Base-by-base conservation (phyloP, 148 eudicot genomes). In the Drosera capensis region DNA sequence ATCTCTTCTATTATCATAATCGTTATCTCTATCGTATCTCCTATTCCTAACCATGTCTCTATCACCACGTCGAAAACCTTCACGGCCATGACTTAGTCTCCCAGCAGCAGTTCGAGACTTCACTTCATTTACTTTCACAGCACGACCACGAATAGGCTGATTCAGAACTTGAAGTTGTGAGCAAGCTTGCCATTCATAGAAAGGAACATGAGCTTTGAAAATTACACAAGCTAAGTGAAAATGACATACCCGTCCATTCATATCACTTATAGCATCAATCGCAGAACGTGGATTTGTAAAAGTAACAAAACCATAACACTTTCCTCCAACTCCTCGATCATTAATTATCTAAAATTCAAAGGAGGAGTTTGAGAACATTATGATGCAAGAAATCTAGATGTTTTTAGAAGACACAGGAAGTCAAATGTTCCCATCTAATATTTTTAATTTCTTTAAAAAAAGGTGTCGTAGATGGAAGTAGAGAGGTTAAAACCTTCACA, bases 401-500 rank as follows among this genome's bases (percentile, higher is more conserved):
- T n/a, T 52, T 29, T 8, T 26, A 8, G 14, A 5, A 22, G 22
- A 40, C 3, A 55, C 21, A 14, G 43, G 24, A 29, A 19, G 35
- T 2, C 45, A 40, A 40, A 40, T 17, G 20, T n/a, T n/a, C n/a
- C n/a, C n/a, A n/a, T n/a, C n/a, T n/a, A n/a, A n/a, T n/a, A n/a
- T n/a, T n/a, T n/a, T n/a, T n/a, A n/a, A n/a, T n/a, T n/a, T n/a
- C n/a, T n/a, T n/a, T n/a, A n/a, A n/a, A n/a, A n/a, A n/a, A n/a
- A n/a, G n/a, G n/a, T n/a, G n/a, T n/a, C n/a, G n/a, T n/a, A n/a
- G n/a, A n/a, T n/a, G n/a, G n/a, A n/a, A n/a, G n/a, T n/a, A n/a
- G n/a, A n/a, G n/a, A n/a, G n/a, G n/a, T n/a, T n/a, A n/a, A n/a
- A 24, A 86, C 97, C 92, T 88, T 88, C 47, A 88, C 79, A 55